Evolutionary conservation across 345 rosid genomes (phyloP), one percentile per base, ranked within the genome.

Genomic region (Eucalyptus albens): DNA sequence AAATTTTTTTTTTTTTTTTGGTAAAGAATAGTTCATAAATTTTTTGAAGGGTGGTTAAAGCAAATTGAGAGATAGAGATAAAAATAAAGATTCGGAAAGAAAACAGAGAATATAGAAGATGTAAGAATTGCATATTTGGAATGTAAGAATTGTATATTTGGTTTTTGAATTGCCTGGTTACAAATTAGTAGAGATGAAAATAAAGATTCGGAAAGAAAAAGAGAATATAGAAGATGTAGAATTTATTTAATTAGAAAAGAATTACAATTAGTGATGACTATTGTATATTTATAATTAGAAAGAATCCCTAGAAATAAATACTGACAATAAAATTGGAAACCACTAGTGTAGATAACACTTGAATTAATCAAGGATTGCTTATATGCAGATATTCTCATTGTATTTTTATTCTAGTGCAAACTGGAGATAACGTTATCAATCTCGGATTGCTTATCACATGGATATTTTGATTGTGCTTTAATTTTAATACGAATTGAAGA

Each of bases 321-420:
- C 5, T n/a, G n/a, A n/a, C n/a, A 40, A 40, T 40, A 40, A 40
- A 40, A 40, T 40, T 40, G 40, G 42, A 4, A 26, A 60, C 15
- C 1, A 56, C 12, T 0, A 21, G 8, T 60, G 67, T 0, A 55
- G 11, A 56, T 56, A 56, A 0, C 27, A 60, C 7, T 26, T 60
- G 4, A 60, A 26, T 60, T 0, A 11, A 26, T 60, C 8, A 56
- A 24, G 14, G 29, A 24, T 1, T 22, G 12, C 13, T 56, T 56
- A 37, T 37, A 37, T 37, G 40, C 40, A 4, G 40, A 37, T 37
- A 56, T 60, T 60, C 1, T 27, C 15, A 60, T 60, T 60, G 13
- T 56, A 0, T 0, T 9, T 56, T 56, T 9, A 56, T 56, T 56
- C 6, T 22, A 0, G 3, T 56, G 29, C 1, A 0, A 56, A 0